Evolutionary conservation across 164 flowering plant species (phyloP).

Genomic region (Magnolia sinica): DNA sequence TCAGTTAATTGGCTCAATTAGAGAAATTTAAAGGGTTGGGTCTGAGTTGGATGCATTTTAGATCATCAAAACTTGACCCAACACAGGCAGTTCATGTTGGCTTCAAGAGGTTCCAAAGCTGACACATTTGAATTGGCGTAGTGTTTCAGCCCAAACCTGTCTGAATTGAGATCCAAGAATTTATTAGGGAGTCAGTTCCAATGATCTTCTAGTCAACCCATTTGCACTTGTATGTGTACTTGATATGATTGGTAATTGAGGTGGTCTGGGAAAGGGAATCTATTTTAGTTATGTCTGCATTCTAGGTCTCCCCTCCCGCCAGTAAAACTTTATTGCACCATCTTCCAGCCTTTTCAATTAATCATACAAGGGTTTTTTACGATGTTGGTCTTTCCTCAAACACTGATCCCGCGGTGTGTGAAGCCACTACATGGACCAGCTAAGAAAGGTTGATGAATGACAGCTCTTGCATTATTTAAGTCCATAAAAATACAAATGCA

Average conservation of each 20-base stretch:
- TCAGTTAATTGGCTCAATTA: no score
- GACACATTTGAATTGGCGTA: no score
- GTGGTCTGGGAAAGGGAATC: background rate
- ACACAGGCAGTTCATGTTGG: no score
- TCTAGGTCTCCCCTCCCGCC: background rate
- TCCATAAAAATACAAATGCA: no score
- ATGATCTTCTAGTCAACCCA: background rate
- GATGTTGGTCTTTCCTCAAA: background rate
- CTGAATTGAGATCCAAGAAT: no score
- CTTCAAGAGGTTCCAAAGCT: no score
- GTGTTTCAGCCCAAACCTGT: no score
- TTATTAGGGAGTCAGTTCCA: no score
- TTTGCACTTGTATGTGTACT: background rate
- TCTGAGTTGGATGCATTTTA: no score
- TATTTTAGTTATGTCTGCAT: background rate
- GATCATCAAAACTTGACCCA: no score
- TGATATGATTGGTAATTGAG: background rate
- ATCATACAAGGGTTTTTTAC: background rate
- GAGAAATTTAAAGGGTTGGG: no score
- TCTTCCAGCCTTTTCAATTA: no score
- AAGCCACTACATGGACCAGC: background rate
- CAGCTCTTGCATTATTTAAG: background rate
- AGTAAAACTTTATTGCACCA: background rate
- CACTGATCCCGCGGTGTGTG: background rate
- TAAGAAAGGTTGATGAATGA: background rate